A percentile compares a stretch with the other conserved stretches of the same genome.
Conservation (phyloP, 2,329 filamentous ascomycete genomes). For the Hawksworthiomyces lignivorus region DNA sequence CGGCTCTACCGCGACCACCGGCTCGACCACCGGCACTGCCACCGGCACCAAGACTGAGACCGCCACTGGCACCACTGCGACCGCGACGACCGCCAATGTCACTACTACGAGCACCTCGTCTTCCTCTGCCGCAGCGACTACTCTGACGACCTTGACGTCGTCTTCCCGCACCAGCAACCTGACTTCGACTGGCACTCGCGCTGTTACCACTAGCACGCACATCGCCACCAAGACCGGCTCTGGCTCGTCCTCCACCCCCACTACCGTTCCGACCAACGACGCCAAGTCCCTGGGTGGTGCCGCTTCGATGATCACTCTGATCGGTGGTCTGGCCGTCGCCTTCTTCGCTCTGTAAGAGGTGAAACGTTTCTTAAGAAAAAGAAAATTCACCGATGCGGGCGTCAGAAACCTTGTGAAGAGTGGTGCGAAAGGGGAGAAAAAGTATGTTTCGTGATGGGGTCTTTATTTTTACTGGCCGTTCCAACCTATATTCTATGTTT, state of each 20-base stretch:
- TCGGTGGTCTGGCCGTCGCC: conserved; percentile 34
- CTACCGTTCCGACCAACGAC: conserved; percentile 21
- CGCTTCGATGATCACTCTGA: conserved; percentile 32
- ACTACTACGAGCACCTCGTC: background rate
- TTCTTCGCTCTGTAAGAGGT: conserved; percentile 34
- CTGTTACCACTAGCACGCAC: conserved; percentile 20
- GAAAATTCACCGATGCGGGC: conserved; percentile 1
- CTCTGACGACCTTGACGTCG: conserved; percentile 19
- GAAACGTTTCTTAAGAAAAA: background rate
- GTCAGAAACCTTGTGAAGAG: background rate
- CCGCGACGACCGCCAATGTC: background rate
- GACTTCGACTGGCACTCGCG: conserved; percentile 8
- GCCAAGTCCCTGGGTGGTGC: conserved; percentile 32
- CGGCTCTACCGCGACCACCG: conserved; percentile 15
- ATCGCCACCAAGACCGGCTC: conserved; percentile 13
- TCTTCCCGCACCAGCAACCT: conserved; percentile 12
- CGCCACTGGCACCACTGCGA: conserved; percentile 10
- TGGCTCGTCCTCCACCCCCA: background rate
- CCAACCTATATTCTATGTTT: background rate
- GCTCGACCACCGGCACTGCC: conserved; percentile 10
- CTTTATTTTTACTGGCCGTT: background rate
- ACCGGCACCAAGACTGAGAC: conserved; percentile 12
- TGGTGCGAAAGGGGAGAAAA: background rate
- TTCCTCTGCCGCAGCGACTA: conserved; percentile 2
- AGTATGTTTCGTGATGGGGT: background rate